Evolutionary conservation across 805 yeast genomes (phyloP).

Genomic region (Candida morakotiae): DNA sequence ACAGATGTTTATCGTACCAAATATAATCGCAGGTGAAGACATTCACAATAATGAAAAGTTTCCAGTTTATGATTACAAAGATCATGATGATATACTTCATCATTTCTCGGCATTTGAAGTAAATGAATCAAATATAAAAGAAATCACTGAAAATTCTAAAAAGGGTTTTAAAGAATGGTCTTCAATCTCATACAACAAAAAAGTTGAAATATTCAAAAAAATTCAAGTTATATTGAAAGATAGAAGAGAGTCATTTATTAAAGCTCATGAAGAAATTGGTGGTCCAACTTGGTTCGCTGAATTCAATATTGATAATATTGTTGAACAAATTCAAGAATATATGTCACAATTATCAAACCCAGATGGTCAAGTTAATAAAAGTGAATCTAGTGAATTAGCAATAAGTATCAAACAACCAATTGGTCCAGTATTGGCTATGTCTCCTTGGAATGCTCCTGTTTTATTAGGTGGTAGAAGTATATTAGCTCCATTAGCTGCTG

Average conservation of each 20-base stretch:
- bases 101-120: constrained; percentile 3
- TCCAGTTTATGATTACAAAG: constrained; percentile 11
- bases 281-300: constrained; percentile 32
- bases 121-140: constrained; percentile 7
- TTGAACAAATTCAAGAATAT: constrained; percentile 27
- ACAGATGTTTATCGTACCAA: constrained; percentile 9
- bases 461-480: constrained; percentile 36
- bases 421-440: constrained; percentile 43
- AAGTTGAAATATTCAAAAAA: constrained; percentile 16
- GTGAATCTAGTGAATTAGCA: constrained; percentile 16
- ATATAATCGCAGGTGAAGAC: constrained; percentile 14
- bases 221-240: constrained; percentile 14
- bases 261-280: constrained; percentile 29
- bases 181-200: constrained; percentile 11
- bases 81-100: constrained; percentile 6
- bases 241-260: constrained; percentile 9
- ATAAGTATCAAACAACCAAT: constrained; percentile 34
- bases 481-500: constrained; percentile 44
- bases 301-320: constrained; percentile 25
- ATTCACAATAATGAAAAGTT: constrained; percentile 1
- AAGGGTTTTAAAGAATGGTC: constrained; percentile 27
- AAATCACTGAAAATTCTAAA: constrained; percentile 17
- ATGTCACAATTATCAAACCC: constrained; percentile 16
- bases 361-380: constrained; percentile 14
- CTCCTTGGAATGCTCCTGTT: constrained; percentile 50